A percentile compares a stretch with the other conserved stretches of the same genome.
phyloP scores from a whole-genome alignment of 228 moss, liverwort and hornwort genomes.

The Sphagnum fallax region DNA sequence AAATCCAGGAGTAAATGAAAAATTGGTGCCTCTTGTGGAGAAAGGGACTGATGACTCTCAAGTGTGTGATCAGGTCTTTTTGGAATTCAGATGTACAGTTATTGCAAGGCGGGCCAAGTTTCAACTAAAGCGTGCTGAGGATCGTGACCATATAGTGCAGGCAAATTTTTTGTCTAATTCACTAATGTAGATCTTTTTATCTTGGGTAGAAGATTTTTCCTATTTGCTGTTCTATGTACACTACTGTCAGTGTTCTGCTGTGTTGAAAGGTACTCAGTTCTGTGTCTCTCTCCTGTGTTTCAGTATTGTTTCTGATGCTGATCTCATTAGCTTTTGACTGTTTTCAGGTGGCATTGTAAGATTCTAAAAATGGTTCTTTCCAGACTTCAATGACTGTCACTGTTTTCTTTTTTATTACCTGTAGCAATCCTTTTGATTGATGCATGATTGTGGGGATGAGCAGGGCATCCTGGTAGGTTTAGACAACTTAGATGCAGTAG shows the following conservation, averaged over 20 bases:
- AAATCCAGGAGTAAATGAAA: too few relatives aligned
- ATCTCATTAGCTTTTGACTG: too few relatives aligned
- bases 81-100: slow-evolving; percentile 80
- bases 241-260: too few relatives aligned
- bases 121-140: slow-evolving; percentile 75
- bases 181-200: too few relatives aligned
- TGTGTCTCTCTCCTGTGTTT: too few relatives aligned
- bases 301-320: too few relatives aligned
- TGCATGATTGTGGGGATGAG: not conserved
- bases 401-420: not conserved
- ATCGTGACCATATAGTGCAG: slow-evolving; percentile 80
- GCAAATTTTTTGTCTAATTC: slow-evolving; percentile 16
- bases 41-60: not conserved
- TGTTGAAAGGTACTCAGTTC: too few relatives aligned
- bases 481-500: slow-evolving; percentile 74
- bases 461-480: slow-evolving; percentile 91
- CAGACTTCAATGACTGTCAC: not conserved
- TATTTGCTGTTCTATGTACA: too few relatives aligned
- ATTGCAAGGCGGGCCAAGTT: slow-evolving; percentile 82
- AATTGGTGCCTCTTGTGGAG: not conserved
- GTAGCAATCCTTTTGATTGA: too few relatives aligned
- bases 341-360: not conserved
- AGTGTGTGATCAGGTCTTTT: slow-evolving; percentile 54
- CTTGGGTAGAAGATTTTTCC: too few relatives aligned
- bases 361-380: not conserved